Base-by-base conservation (phyloP, 768 basidiomycete species). In the Cystobasidium onofrii region DNA sequence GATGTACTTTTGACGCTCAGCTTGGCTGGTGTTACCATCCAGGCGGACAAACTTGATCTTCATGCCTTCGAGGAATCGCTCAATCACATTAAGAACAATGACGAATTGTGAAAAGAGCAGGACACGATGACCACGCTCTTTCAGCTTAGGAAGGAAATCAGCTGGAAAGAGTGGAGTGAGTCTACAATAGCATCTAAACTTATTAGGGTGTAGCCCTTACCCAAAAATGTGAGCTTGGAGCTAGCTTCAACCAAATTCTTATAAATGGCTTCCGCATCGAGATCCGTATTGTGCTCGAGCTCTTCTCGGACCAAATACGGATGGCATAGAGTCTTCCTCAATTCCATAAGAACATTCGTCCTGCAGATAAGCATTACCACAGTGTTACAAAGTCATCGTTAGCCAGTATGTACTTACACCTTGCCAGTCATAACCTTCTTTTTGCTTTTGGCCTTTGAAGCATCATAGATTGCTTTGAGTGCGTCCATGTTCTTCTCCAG, bases 21-120 rank as follows among this genome's bases (percentile, higher is more conserved):
- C 83, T 77, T 90, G 88, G 80, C 90, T 90, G 1, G 92, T 93
- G 74, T 86, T 88, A 13, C 96, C 96, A 80, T 98, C 95, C 43
- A 78, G 61, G 1, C 77, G 74, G 0, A 74, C 31, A 67, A 67
- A 76, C n/a, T 69, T 74, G 41, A 77, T 20, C 18, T 73, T 65
- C 4, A 94, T 88, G 81, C 90, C 95, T 74, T 92, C 89, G 64
- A 99, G 84, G 81, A 97, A 99, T 80, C 97, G 93, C 81, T 97
- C 95, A 86, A 98, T 91, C 64, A 98, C 84, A 81, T 97, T 93
- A 88, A 99, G 88, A 15, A 93, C 96, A 92, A 98, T 95, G 81
- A 98, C 94, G 87, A 97, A 98, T 82, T 98, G 77, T 0, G 76
- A 75, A 66, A 79, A 79, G 23, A 99, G 86, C 77, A 99, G 82